phyloP scores from a whole-genome alignment of 2,329 filamentous ascomycete species.

The Aspergillus texensis region DNA sequence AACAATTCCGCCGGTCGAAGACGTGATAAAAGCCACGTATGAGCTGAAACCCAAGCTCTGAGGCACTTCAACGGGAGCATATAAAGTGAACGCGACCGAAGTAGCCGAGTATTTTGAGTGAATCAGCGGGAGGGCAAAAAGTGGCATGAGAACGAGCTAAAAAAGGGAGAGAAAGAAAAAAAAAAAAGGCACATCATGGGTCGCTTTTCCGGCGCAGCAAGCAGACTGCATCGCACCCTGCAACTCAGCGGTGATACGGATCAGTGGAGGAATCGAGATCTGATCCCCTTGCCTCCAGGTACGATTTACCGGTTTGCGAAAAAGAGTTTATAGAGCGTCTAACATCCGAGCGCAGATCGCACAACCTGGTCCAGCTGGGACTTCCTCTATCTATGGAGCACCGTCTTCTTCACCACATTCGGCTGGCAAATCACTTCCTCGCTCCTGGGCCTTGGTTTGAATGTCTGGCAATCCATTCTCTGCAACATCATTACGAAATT shows the following conservation, averaged over 20 bases:
- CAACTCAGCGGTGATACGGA: background rate
- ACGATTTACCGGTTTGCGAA: slow-evolving; percentile 9
- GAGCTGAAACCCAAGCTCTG: too few species aligned
- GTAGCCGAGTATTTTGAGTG: too few species aligned
- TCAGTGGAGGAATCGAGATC: slow-evolving; percentile 11
- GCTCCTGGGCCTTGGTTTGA: slow-evolving; percentile 8
- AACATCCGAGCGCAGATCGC: background rate
- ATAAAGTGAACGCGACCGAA: too few species aligned
- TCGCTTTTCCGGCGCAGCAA: background rate
- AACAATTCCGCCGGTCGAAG: too few species aligned
- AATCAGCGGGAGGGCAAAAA: too few species aligned
- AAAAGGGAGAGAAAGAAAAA: too few species aligned
- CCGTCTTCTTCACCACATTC: slow-evolving; percentile 1
- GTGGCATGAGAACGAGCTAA: too few species aligned
- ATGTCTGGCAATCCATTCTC: slow-evolving; percentile 13
- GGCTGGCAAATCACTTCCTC: slow-evolving; percentile 4
- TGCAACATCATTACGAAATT: slow-evolving; percentile 5
- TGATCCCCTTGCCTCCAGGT: slow-evolving; percentile 10
- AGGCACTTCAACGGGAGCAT: too few species aligned
- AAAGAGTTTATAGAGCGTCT: background rate
- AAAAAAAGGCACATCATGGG: background rate
- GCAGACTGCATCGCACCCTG: background rate
- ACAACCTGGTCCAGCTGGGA: background rate
- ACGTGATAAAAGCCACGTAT: too few species aligned
- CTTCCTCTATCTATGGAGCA: slow-evolving; percentile 6